Base-by-base conservation (phyloP, 2,329 filamentous ascomycete species). In the Aspergillus luchuensis region DNA sequence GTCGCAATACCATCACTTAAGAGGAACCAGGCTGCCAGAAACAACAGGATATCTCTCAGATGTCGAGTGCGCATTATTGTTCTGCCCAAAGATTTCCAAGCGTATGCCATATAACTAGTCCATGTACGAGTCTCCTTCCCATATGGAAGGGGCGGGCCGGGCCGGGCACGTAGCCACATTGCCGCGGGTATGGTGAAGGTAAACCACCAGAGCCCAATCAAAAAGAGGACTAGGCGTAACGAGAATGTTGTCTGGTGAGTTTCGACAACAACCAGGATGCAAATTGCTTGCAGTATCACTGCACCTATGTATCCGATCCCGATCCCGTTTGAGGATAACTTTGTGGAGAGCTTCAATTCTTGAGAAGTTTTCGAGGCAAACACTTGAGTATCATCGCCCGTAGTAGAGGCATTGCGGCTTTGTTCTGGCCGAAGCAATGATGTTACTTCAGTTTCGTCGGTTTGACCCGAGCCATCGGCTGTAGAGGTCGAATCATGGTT, bases 1-100 rank as follows among this genome's bases (percentile, higher is more conserved):
- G 95, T 98, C 7, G 95, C 95, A 64, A 98, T 92, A 45, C 91
- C 92, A 71, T 99, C 95, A 6, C 91, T 96, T 1, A 99, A 84
- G 30, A 99, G 83, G 73, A 99, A 97, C 95, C 95, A 99, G 5
- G 91, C 92, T 3, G 85, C 87, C 4, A 99, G 84, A 66, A 98
- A 97, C 0, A 97, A 83, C 13, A 95, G 82, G 1, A 97, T 87
- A 67, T 97, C 89, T 62, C 89, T 89, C 0, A 97, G 75, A 2
- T 85, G 84, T 3, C 87, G 84, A 3, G 94, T 93, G 48, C 92
- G 85, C 67, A 87, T 84, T 10, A 93, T 79, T 0, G 95, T 98
- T 60, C 88, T 88, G 65, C 89, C 93, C 0, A 99, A 83, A 2
- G 91, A 92, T 59, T 85, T 88, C 95, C 95, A 99, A 0, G 93